Conservation (phyloP, 2,329 filamentous ascomycete species). For the Botrytis elliptica region DNA sequence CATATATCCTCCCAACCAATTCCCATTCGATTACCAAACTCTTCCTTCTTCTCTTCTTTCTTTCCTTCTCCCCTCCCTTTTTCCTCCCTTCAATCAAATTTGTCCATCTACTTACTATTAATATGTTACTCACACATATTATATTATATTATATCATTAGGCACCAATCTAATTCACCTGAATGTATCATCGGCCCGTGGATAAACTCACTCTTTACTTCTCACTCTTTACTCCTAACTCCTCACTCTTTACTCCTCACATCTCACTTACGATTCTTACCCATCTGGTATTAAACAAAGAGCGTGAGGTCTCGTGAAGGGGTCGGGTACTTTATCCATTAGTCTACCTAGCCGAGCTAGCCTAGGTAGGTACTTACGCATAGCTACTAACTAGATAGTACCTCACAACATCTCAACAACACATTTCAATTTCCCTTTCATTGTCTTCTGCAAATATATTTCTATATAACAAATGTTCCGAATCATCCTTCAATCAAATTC, state of each 20-base stretch:
- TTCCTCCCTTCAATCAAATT: too few relatives aligned
- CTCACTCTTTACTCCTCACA: background rate
- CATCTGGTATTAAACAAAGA: background rate
- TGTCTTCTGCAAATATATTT: background rate
- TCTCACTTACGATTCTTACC: background rate
- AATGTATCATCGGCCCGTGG: background rate
- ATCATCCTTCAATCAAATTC: background rate
- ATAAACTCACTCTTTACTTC: background rate
- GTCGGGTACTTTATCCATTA: background rate
- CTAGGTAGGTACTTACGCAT: too few relatives aligned
- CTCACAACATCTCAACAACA: background rate
- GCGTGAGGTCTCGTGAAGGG: background rate
- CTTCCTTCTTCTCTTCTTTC: background rate
- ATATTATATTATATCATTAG: background rate
- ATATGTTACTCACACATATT: too few relatives aligned
- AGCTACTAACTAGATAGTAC: too few relatives aligned
- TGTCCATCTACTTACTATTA: background rate
- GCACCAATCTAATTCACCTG: background rate
- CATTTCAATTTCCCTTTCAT: background rate
- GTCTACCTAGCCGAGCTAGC: too few relatives aligned
- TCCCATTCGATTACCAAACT: too few relatives aligned
- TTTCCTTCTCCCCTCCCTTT: accelerated
- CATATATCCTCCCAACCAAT: background rate
- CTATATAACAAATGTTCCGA: background rate
- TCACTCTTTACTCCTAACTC: background rate